phyloP scores from a whole-genome alignment of 2,329 filamentous ascomycete genomes.

The Neophaeococcomyces aloes region DNA sequence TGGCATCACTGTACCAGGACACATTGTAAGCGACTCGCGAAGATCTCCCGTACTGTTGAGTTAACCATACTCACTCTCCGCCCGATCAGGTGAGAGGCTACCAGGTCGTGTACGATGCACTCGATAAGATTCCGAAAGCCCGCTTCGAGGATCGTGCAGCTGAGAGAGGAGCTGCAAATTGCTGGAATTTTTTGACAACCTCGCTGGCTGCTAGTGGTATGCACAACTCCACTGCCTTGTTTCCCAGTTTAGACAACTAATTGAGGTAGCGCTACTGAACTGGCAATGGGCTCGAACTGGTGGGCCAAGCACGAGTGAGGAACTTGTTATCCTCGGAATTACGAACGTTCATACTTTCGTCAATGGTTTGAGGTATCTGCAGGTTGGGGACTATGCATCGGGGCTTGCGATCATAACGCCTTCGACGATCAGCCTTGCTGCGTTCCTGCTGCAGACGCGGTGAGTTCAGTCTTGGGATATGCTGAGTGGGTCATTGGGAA shows the following conservation, averaged over 20 bases:
- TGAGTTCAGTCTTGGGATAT: background rate
- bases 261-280: background rate
- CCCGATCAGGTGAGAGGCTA: background rate
- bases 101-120: conserved; percentile 1
- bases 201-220: conserved; percentile 1
- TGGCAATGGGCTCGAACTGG: background rate
- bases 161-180: background rate
- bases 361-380: background rate
- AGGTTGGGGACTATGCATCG: background rate
- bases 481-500: background rate
- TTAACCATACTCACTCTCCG: background rate
- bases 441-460: background rate
- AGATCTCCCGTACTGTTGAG: background rate
- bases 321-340: background rate
- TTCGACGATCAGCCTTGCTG: background rate
- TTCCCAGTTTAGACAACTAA: background rate
- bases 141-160: background rate
- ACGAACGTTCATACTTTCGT: conserved; percentile 1
- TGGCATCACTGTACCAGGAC: conserved; percentile 5
- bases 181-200: conserved; percentile 1
- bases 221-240: background rate
- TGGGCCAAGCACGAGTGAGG: background rate
- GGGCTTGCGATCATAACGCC: background rate
- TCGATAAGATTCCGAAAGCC: background rate
- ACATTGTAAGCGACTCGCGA: conserved; percentile 2